Evolutionary conservation across 2,329 filamentous ascomycete genomes (phyloP).

Genomic region (Fusarium tuaranense): DNA sequence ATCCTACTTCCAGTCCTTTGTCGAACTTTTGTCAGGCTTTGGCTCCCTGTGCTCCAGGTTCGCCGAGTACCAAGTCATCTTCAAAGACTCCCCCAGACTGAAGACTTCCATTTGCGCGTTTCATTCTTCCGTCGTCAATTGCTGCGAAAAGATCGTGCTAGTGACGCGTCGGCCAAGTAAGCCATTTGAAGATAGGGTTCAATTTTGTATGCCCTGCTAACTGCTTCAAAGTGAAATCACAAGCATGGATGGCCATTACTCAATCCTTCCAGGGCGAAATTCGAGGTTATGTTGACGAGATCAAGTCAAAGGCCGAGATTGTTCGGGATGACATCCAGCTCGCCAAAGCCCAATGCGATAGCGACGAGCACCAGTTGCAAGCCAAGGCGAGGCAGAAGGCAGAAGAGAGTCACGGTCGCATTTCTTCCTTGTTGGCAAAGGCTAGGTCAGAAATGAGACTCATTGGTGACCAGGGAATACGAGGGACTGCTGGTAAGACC

Average conservation of each 20-base stretch:
- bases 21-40: conserved; percentile 20
- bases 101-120: conserved; percentile 3
- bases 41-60: conserved; percentile 9
- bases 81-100: neutral
- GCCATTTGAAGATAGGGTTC: no score
- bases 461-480: fast-evolving
- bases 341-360: conserved; percentile 7
- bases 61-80: conserved; percentile 20
- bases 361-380: conserved; percentile 9
- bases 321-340: conserved; percentile 15
- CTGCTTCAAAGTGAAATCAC: neutral
- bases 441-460: neutral
- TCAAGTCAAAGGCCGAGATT: conserved; percentile 12
- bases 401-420: neutral
- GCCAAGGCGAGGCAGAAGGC: conserved; percentile 16
- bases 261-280: conserved; percentile 26
- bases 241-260: conserved; percentile 8
- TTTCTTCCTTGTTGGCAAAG: conserved; percentile 1
- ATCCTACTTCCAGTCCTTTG: conserved; percentile 34
- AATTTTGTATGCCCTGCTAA: no score
- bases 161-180: neutral
- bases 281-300: conserved; percentile 15
- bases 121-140: conserved; percentile 11
- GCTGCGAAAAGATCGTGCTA: conserved; percentile 19
- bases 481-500: neutral